A percentile compares a stretch with the other conserved stretches of the same genome.
These are phyloP conservation scores for Goniomonas avonlea DNA, from an alignment of 78 protist genomes.

Conservation along the genomic window DNA sequence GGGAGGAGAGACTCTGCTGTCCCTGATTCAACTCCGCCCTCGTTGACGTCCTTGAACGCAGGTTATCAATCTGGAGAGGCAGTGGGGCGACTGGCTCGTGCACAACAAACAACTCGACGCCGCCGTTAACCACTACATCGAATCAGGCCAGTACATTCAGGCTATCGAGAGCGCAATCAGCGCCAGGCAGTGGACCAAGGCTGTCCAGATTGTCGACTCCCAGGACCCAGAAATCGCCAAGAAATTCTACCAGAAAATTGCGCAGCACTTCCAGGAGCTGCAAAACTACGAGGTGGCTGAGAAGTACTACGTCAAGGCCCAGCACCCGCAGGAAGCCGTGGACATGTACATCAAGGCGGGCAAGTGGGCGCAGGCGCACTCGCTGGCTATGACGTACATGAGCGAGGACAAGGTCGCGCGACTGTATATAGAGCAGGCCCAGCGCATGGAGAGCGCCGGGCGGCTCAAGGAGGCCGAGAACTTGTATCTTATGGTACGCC, in stretches of 20 bases:
- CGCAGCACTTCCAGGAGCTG: constrained; percentile 44
- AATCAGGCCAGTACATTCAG: constrained; percentile 47
- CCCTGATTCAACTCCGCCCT: background rate
- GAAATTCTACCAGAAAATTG: constrained; percentile 29
- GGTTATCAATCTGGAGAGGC: constrained; percentile 43
- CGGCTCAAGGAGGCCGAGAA: constrained; percentile 27
- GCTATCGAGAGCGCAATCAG: constrained; percentile 73
- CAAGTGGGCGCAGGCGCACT: constrained; percentile 55
- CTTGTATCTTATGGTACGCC: constrained; percentile 18
- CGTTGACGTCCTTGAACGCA: background rate
- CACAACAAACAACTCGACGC: constrained; percentile 39
- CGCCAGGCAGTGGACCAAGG: constrained; percentile 62
- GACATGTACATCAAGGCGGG: constrained; percentile 61
- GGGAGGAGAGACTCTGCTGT: background rate
- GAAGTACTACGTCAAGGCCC: constrained; percentile 42
- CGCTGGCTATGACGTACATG: constrained; percentile 17
- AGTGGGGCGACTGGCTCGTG: constrained; percentile 73
- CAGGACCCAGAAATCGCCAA: background rate
- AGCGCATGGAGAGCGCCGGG: constrained; percentile 52
- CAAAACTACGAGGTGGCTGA: constrained; percentile 38
- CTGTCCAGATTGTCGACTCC: constrained; percentile 41
- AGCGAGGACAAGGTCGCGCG: background rate
- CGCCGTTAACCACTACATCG: constrained; percentile 72
- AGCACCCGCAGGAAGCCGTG: constrained; percentile 48
- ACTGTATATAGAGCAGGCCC: constrained; percentile 50